Percentiles rank a stretch among this genome's conserved stretches.
Evolutionary conservation across 2,329 filamentous ascomycete genomes (phyloP).

Genomic region (Fusarium sp.): DNA sequence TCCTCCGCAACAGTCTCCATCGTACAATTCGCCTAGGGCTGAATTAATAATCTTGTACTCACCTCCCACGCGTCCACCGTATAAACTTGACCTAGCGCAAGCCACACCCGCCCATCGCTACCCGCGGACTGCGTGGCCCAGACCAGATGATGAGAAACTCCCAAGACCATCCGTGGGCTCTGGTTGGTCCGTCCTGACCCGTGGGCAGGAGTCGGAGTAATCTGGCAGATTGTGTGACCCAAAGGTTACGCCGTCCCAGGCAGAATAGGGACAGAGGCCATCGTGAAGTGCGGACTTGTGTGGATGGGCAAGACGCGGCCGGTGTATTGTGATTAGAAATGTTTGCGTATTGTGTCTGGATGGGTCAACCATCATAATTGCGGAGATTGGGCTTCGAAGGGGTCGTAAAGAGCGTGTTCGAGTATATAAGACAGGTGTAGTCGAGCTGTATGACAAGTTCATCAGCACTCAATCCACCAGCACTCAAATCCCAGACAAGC

Average conservation of each 20-base stretch:
- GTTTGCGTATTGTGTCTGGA: not conserved
- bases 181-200: constrained; percentile 9
- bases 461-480: constrained; percentile 25
- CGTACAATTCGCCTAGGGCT: not conserved
- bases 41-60: constrained; percentile 42
- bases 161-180: constrained; percentile 4
- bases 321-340: constrained; percentile 24
- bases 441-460: not conserved
- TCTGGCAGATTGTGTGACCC: constrained; percentile 12
- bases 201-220: constrained; percentile 26
- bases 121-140: constrained; percentile 24
- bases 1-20: constrained; percentile 28
- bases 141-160: constrained; percentile 34
- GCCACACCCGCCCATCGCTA: constrained; percentile 25
- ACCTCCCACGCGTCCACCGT: constrained; percentile 2
- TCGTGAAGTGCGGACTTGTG: constrained; percentile 21
- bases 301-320: constrained; percentile 1
- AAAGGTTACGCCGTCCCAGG: constrained; percentile 9
- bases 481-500: not conserved
- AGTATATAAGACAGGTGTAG: constrained; percentile 27
- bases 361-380: not conserved
- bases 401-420: not conserved
- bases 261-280: not conserved
- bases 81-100: constrained; percentile 22
- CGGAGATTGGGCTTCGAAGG: constrained; percentile 9